Percentiles rank a stretch among this genome's conserved stretches.
Evolutionary conservation across 495 filamentous ascomycete species (phyloP).

Genomic region (Neurospora pannonica): DNA sequence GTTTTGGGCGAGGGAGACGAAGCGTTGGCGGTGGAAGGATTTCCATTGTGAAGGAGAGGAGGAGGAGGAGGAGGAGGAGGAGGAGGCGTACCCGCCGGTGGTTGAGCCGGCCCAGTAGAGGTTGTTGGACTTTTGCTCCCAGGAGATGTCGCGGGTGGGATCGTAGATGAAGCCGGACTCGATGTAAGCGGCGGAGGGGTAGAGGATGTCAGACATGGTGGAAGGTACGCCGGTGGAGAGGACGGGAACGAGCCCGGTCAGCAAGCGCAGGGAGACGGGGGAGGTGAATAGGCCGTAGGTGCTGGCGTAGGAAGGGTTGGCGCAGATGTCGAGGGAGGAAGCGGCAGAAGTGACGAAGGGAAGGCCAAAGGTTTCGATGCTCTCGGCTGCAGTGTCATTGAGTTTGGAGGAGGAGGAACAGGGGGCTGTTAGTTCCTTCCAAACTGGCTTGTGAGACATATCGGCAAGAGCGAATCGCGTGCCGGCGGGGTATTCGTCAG

Average conservation of each 20-base stretch:
- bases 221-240: slow-evolving; percentile 28
- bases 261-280: slow-evolving; percentile 19
- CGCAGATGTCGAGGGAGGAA: slow-evolving; percentile 16
- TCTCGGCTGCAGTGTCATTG: neutral
- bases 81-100: slow-evolving; percentile 33
- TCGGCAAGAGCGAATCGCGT: neutral
- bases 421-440: slow-evolving; percentile 8
- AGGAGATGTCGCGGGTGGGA: slow-evolving; percentile 24
- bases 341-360: slow-evolving; percentile 16
- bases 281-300: slow-evolving; percentile 20
- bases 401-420: slow-evolving; percentile 1
- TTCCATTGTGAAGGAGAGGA: slow-evolving; percentile 22
- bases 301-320: slow-evolving; percentile 17
- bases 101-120: slow-evolving; percentile 45
- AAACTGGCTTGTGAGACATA: slow-evolving; percentile 8
- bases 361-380: slow-evolving; percentile 12
- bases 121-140: slow-evolving; percentile 30
- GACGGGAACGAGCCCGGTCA: slow-evolving; percentile 23
- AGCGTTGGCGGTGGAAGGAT: slow-evolving; percentile 38
- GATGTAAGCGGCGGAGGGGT: slow-evolving; percentile 26
- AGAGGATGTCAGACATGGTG: slow-evolving; percentile 30
- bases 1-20: slow-evolving; percentile 28
- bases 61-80: slow-evolving; percentile 8
- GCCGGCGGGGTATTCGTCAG: neutral
- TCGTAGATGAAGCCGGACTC: slow-evolving; percentile 26